Evolutionary conservation across 2,329 filamentous ascomycete species (phyloP).

Genomic region (Fusarium buharicum): DNA sequence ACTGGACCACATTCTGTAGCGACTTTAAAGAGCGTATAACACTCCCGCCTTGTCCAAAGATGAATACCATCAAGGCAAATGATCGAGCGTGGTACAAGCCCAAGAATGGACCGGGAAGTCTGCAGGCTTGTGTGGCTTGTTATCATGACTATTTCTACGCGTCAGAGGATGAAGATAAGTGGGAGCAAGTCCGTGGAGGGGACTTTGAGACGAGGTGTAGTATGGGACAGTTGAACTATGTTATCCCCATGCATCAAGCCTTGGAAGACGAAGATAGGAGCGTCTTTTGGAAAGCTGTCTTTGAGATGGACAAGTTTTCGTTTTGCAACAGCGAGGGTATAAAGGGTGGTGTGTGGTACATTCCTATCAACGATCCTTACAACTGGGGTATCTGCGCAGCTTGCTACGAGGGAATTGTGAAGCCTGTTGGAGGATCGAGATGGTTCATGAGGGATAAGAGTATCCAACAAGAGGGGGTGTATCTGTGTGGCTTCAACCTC

Average conservation of each 20-base stretch:
- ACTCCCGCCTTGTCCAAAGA: slow-evolving; percentile 45
- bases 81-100: slow-evolving; percentile 50
- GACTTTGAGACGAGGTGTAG: slow-evolving; percentile 41
- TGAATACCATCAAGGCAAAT: slow-evolving; percentile 30
- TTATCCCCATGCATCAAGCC: slow-evolving; percentile 47
- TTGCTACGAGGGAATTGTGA: slow-evolving; percentile 50
- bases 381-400: slow-evolving; percentile 52
- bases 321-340: slow-evolving; percentile 49
- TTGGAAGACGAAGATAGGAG: slow-evolving; percentile 46
- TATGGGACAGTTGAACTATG: slow-evolving; percentile 47
- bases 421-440: slow-evolving; percentile 45
- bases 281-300: slow-evolving; percentile 50
- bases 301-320: slow-evolving; percentile 44
- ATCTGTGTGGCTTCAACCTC: slow-evolving; percentile 51
- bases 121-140: slow-evolving; percentile 52
- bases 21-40: slow-evolving; percentile 46
- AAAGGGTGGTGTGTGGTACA: slow-evolving; percentile 49
- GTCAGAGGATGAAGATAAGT: slow-evolving; percentile 44
- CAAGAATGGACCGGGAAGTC: slow-evolving; percentile 30
- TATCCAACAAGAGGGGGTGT: slow-evolving; percentile 22
- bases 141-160: slow-evolving; percentile 51
- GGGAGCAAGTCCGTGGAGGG: slow-evolving; percentile 39
- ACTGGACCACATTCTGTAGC: slow-evolving; percentile 50
- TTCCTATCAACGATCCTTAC: slow-evolving; percentile 45
- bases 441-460: slow-evolving; percentile 46